Conservation (phyloP, 805 yeast genomes). For the Isabelozyma heimii region DNA sequence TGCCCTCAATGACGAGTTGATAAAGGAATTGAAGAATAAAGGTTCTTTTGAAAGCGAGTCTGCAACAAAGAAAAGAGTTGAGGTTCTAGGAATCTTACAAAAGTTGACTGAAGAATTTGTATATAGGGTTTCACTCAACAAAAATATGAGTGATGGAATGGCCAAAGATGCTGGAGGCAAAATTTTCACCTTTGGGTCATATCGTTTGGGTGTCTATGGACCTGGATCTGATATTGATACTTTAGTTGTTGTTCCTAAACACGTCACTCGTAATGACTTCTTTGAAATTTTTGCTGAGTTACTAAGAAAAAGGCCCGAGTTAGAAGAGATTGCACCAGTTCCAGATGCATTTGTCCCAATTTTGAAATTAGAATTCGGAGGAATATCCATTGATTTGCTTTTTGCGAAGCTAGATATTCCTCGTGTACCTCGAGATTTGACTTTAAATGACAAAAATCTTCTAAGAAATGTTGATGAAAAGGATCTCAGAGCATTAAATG, state of each 20-base stretch:
- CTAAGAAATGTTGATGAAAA: constrained; percentile 86
- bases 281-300: constrained; percentile 76
- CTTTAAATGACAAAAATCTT: constrained; percentile 80
- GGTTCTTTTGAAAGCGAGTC: constrained; percentile 88
- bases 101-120: constrained; percentile 79
- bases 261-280: constrained; percentile 86
- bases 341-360: constrained; percentile 99
- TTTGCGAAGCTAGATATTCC: constrained; percentile 82
- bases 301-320: constrained; percentile 68
- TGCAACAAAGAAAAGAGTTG: constrained; percentile 78
- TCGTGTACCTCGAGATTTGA: constrained; percentile 72
- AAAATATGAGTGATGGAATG: constrained; percentile 97
- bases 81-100: constrained; percentile 71
- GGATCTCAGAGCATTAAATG: constrained; percentile 86
- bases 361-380: constrained; percentile 82
- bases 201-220: constrained; percentile 92
- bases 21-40: constrained; percentile 73
- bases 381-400: constrained; percentile 90
- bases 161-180: constrained; percentile 97
- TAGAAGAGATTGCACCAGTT: constrained; percentile 88
- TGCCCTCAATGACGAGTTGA: constrained; percentile 67
- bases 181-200: constrained; percentile 94
- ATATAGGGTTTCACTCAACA: constrained; percentile 69
- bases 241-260: constrained; percentile 94
- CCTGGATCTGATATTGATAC: constrained; percentile 99